Evolutionary conservation across 2,329 filamentous ascomycete species (phyloP).

Genomic region (Microdochium trichocladiopsis): DNA sequence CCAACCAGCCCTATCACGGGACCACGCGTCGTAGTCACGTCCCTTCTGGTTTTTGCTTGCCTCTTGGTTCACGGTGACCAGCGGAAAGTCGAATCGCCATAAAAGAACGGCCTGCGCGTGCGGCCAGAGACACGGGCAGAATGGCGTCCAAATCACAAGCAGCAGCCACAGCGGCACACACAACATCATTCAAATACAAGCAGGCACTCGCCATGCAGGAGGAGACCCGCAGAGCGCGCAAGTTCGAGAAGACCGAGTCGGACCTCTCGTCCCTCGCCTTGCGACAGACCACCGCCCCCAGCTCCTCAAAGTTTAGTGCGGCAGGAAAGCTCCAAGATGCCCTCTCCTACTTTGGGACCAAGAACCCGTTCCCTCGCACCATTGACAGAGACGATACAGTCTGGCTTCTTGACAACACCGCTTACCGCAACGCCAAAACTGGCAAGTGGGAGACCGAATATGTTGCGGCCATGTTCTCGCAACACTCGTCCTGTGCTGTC

Average conservation of each 20-base stretch:
- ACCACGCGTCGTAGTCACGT: neutral
- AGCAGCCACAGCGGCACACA: slow-evolving; percentile 10
- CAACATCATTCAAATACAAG: slow-evolving; percentile 6
- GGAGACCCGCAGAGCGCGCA: slow-evolving; percentile 37
- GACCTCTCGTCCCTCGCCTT: slow-evolving; percentile 30
- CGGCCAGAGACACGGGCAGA: neutral
- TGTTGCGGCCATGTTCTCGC: slow-evolving; percentile 73
- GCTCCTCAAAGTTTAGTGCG: slow-evolving; percentile 7
- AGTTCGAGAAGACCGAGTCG: slow-evolving; percentile 43
- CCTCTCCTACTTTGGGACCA: slow-evolving; percentile 41
- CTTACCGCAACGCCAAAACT: slow-evolving; percentile 49
- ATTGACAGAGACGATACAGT: slow-evolving; percentile 64
- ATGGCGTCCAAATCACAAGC: neutral
- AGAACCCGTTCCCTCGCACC: slow-evolving; percentile 51
- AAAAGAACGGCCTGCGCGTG: neutral
- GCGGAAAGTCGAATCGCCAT: neutral
- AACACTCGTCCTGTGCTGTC: slow-evolving; percentile 59
- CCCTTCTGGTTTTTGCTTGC: too few species aligned
- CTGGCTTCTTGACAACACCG: slow-evolving; percentile 89
- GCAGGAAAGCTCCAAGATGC: slow-evolving; percentile 25
- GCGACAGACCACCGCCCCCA: slow-evolving; percentile 11
- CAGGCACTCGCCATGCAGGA: slow-evolving; percentile 36
- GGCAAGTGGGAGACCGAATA: slow-evolving; percentile 73
- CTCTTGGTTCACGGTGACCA: neutral
- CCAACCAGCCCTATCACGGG: neutral